phyloP scores from a whole-genome alignment of 2,329 filamentous ascomycete genomes.

The Apiospora koreana region DNA sequence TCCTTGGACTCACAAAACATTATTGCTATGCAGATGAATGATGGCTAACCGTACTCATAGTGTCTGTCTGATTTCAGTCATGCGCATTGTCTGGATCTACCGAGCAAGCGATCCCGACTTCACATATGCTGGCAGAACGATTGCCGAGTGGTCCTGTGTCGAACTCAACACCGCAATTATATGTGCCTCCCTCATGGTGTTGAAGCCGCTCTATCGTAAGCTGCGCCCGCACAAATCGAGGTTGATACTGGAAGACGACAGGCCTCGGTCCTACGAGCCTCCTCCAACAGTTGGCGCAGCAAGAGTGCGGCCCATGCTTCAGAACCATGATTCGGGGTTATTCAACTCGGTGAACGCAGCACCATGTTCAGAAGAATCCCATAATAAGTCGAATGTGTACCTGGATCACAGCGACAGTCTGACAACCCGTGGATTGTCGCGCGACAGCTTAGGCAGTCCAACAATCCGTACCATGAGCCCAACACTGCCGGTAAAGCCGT shows the following conservation, averaged over 20 bases:
- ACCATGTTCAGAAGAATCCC: neutral
- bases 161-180: constrained; percentile 38
- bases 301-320: neutral
- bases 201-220: constrained; percentile 39
- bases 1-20: neutral
- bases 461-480: neutral
- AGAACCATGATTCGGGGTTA: neutral
- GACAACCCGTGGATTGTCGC: neutral
- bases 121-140: constrained; percentile 28
- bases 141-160: constrained; percentile 37
- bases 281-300: neutral
- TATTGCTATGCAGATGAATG: too few species aligned
- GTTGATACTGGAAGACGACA: neutral
- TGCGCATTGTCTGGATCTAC: constrained; percentile 33
- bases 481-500: constrained; percentile 1
- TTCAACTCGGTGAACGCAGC: neutral
- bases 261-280: neutral
- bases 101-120: constrained; percentile 25
- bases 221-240: neutral
- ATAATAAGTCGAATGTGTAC: neutral
- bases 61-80: constrained; percentile 36
- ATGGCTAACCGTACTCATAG: constrained; percentile 21
- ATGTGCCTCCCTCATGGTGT: constrained; percentile 38
- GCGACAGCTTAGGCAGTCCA: neutral
- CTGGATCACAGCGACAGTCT: neutral